Evolutionary conservation across 768 basidiomycete genomes (phyloP), one percentile per base, ranked within the genome.

Genomic region (Pholiota microspora): DNA sequence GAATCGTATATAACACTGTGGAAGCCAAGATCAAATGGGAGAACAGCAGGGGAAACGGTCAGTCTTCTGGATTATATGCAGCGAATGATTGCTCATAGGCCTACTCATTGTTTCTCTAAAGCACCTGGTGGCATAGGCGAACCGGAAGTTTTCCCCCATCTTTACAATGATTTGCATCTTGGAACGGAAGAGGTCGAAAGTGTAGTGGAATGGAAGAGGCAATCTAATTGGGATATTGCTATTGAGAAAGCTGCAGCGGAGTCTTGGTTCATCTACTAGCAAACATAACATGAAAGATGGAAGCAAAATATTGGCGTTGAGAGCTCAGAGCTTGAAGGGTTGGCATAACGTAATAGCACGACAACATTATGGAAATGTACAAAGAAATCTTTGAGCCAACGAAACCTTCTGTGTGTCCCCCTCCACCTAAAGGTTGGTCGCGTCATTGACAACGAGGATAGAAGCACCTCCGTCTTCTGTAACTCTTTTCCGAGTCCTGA

Each of bases 381-480:
- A 36, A 0, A n/a, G n/a, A 15, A 18, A 36, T n/a, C n/a, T n/a
- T n/a, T n/a, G n/a, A n/a, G n/a, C n/a, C n/a, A n/a, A n/a, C n/a
- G n/a, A n/a, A n/a, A n/a, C n/a, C n/a, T 18, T 25, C 16, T 44
- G 9, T 44, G 2, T 45, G 21, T 45, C 9, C 4, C 12, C 15
- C 45, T 45, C 7, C n/a, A 18, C n/a, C n/a, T 13, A 25, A 25
- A 51, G 49, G 21, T 16, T 15, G n/a, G n/a, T 36, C 28, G 13
- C 45, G 18, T 46, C 18, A 28, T 38, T 16, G 40, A 76, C 51
- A 2, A 73, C 73, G 35, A 85, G 74, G 27, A 85, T 63, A 0
- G 86, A 87, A 0, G 80, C 80, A 15, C 86, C 86, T 13, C 87
- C 86, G 60, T 88, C 86, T 8, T 67, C 66, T 0, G 87, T 88